These are phyloP conservation scores for Syzygium malaccense DNA, from an alignment of 441 rosid genomes.

Conservation along the genomic window DNA sequence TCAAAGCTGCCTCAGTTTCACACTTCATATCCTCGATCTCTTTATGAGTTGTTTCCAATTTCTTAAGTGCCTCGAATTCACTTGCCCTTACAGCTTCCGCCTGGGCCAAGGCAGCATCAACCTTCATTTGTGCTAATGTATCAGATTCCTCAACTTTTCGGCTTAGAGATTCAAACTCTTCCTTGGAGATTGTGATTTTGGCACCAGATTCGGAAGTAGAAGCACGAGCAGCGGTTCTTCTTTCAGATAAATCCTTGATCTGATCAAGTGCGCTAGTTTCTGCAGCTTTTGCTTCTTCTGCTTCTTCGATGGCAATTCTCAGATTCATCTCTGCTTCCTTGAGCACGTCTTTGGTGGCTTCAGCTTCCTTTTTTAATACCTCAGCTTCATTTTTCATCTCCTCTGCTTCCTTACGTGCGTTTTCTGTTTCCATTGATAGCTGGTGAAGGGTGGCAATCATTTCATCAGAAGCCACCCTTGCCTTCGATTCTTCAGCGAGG, in stretches of 20 bases:
- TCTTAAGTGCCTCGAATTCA: conserved; percentile 75
- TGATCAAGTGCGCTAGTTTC: conserved; percentile 63
- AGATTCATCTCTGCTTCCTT: conserved; percentile 71
- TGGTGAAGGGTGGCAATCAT: conserved; percentile 68
- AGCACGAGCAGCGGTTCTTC: conserved; percentile 63
- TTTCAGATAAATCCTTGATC: conserved; percentile 60
- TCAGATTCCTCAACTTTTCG: conserved; percentile 73
- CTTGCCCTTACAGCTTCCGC: conserved; percentile 92
- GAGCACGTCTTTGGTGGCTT: conserved; percentile 41
- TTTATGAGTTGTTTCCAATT: conserved; percentile 49
- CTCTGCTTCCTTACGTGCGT: conserved; percentile 51
- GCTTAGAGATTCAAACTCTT: conserved; percentile 70
- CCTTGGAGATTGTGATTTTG: conserved; percentile 73
- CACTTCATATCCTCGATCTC: conserved; percentile 74
- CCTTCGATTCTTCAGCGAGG: conserved; percentile 50
- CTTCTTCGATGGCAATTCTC: conserved; percentile 69
- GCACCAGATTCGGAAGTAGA: conserved; percentile 73
- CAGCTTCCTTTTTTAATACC: conserved; percentile 61
- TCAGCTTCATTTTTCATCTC: conserved; percentile 67
- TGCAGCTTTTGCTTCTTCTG: conserved; percentile 70
- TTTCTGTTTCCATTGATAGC: conserved; percentile 60
- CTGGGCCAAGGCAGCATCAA: conserved; percentile 92
- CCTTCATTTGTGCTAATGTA: conserved; percentile 83
- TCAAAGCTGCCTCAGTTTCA: conserved; percentile 62
- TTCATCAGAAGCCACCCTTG: conserved; percentile 66